Base-by-base conservation (phyloP, 2,329 filamentous ascomycete species). In the Stagonosporopsis cucurbitacearum region DNA sequence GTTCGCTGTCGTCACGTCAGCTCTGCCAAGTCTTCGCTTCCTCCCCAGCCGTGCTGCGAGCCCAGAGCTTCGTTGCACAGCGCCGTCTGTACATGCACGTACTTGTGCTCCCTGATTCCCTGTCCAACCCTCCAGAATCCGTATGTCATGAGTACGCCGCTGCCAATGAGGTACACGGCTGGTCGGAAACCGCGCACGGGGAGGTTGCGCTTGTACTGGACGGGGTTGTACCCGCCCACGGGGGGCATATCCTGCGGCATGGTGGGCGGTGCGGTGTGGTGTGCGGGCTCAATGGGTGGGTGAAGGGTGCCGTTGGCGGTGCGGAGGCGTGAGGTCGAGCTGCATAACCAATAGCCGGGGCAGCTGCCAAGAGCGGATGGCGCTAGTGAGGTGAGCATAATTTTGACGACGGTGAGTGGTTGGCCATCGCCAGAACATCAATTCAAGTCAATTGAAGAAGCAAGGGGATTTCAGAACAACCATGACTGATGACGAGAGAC, bases 191-290 rank as follows among this genome's bases (percentile, higher is more conserved):
- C 94, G 72, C 89, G 89, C 62, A 90, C 88, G 63, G 95, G 95
- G 60, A 99, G 83, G 81, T 98, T 98, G 79, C 95, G 90, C 87
- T 96, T 96, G 84, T 97, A 99, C 81, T 99, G 95, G 66, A 99
- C 89, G 78, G 94, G 89, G 78, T 88, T 89, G 80, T 99, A 99
- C 84, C 95, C 95, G 82, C 94, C 95, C 74, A 80, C 78, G 70
- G 95, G 95, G 82, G 95, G 95, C 87, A 99, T 91, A 84, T 99
- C 95, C 85, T 98, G 93, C 82, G 90, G 88, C 94, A 98, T 97
- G 74, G 65, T 88, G 82, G 60, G 63, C 56, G 58, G 51, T 64
- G 60, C 47, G 59, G 33, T 58, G 57, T 48, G 65, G 49, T 58
- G 57, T 48, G 65, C 47, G 62, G 59, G 60, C 43, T 67, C 68